phyloP scores from a whole-genome alignment of 306 rosid species.

The Vachellia pachyceras region DNA sequence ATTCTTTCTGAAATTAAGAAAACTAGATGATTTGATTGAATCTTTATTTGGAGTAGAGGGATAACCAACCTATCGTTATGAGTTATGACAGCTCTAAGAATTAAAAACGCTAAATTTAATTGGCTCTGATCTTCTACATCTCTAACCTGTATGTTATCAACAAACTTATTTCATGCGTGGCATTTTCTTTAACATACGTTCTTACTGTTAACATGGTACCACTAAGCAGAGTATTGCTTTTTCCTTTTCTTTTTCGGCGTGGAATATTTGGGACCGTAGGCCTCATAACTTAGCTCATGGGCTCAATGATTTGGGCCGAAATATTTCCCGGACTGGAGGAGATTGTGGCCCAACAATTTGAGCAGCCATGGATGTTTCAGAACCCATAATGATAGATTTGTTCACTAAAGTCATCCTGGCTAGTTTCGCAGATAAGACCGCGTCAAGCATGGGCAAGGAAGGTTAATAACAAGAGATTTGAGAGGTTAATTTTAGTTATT shows the following conservation, averaged over 20 bases:
- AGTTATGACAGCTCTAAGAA: background rate
- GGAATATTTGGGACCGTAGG: background rate
- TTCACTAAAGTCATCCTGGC: background rate
- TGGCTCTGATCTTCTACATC: no score
- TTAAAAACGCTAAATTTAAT: background rate
- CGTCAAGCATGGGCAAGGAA: background rate
- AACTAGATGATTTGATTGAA: background rate
- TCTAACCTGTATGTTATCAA: fast-evolving
- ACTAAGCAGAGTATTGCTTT: background rate
- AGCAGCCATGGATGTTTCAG: background rate
- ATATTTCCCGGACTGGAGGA: no score
- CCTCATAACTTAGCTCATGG: background rate
- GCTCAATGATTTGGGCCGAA: background rate
- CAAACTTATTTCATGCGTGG: background rate
- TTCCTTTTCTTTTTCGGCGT: no score
- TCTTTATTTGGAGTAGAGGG: background rate
- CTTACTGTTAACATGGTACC: background rate
- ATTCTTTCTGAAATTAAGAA: background rate
- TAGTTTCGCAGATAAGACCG: background rate
- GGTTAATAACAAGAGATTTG: background rate
- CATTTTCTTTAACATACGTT: no score
- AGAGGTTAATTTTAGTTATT: background rate
- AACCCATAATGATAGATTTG: background rate
- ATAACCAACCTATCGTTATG: background rate
- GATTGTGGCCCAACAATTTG: background rate